phyloP scores from a whole-genome alignment of 768 basidiomycete genomes.

The Dioszegia hungarica region DNA sequence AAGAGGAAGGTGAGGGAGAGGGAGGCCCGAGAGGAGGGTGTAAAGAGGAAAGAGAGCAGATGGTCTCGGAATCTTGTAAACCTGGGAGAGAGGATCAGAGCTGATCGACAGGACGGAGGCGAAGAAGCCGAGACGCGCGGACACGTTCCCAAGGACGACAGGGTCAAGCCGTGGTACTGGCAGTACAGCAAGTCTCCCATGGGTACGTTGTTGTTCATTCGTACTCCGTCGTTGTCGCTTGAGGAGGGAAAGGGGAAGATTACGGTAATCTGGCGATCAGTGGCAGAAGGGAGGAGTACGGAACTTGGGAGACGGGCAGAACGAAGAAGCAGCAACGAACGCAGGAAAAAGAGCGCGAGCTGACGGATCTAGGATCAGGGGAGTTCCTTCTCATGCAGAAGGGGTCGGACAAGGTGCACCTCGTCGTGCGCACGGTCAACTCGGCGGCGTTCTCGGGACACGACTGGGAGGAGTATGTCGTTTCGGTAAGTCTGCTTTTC shows the following conservation, averaged over 20 bases:
- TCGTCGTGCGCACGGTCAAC: conserved; percentile 49
- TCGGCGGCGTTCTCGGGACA: conserved; percentile 41
- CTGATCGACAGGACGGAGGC: conserved; percentile 32
- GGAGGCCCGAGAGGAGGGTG: no score
- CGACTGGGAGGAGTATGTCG: conserved; percentile 49
- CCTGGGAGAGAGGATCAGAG: no score
- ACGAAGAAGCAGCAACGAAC: no score
- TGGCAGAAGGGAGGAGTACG: no score
- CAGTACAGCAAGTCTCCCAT: conserved; percentile 46
- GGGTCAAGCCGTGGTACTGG: conserved; percentile 40
- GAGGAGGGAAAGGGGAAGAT: no score
- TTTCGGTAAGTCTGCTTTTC: conserved; percentile 30
- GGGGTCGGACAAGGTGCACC: conserved; percentile 34
- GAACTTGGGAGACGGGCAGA: no score
- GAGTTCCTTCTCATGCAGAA: conserved; percentile 45
- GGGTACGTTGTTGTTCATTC: conserved; percentile 33
- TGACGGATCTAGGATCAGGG: conserved; percentile 37
- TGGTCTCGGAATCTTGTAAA: no score
- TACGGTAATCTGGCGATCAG: no score
- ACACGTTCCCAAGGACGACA: conserved; percentile 11
- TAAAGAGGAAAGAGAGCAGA: no score
- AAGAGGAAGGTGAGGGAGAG: no score
- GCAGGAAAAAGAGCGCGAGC: no score
- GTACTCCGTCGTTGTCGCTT: no score
- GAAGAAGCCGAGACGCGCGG: conserved; percentile 19